Evolutionary conservation across 371 early-diverging fungal species (phyloP), one percentile per base, ranked within the genome.

Genomic region (Batkoa obscura): DNA sequence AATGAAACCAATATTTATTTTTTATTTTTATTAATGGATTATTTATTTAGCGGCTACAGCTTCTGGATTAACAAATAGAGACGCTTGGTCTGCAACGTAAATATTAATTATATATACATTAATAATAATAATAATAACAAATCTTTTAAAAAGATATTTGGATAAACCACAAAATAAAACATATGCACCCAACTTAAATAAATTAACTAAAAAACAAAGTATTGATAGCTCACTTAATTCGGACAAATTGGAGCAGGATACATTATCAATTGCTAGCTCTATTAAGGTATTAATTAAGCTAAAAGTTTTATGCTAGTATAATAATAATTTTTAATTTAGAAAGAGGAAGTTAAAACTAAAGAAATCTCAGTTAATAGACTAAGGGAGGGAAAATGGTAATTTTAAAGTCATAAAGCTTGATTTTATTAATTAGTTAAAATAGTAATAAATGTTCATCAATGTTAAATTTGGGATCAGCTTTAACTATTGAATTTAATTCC

Each of bases 1-100:
- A 13, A 37, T 10, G 4, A 45, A 23, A 8, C 6, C 35, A 37
- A 30, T 41, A 33, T 53, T 34, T 53, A 10, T 41, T 13, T 3
- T 38, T 41, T 41, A 36, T 39, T 9, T n/a, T n/a, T 10, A 37
- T 53, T 34, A 53, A 45, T 41, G 23, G 53, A 31, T 30, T 23
- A 23, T 23, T 23, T 23, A 23, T 23, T 23, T 23, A 23, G 23
- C 23, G 23, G 30, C 53, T 3, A 53, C 13, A 38, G 53, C 32
- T 37, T 17, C 53, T n/a, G 53, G 53, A 9, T 31, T 53, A 15
- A 15, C 39, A n/a, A 53, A 41, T 35, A 36, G 53, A 37, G 53
- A 53, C 39, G 53, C 53, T 39, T 53, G 53, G 53, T 53, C 53
- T 41, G 53, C 17, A 17, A 53, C 53, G 53, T 53, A 53, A 33